Base-by-base conservation (phyloP, 805 yeast species). In the Ogataea glucozyma region DNA sequence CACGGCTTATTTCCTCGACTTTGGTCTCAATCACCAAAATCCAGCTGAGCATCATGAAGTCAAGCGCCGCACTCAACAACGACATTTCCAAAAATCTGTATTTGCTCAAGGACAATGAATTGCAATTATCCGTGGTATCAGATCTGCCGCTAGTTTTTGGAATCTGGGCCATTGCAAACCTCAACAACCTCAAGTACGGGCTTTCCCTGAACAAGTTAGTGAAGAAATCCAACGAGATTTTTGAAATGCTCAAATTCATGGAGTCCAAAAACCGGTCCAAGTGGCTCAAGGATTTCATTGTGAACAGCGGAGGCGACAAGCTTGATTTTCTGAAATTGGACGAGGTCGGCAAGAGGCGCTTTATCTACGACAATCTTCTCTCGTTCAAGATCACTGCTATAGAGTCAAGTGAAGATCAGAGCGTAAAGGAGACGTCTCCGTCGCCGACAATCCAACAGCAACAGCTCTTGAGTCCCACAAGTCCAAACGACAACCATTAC, bases 71-170 rank as follows among this genome's bases (percentile, higher is more conserved):
- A 2, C 39, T 73, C 10, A 47, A 61, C 4, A 58, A 53, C 17
- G 70, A 67, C 5, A 54, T 70, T 29, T 51, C 62, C 8, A 56
- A 51, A 12, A 58, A 58, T 31, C 47, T 72, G 16, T 50, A 58
- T 11, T 26, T 41, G 1, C 44, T 70, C n/a, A 69, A 62, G 44
- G 57, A 54, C 4, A 38, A 46, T 19, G 71, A 69, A 43, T 43
- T 64, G 8, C 58, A 53, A 18, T 42, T 65, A 11, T 61, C 65
- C 10, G 48, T 58, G 10, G 78, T 83, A 1, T 70, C 78, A 11
- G 93, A 86, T 57, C 57, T 86, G 20, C 95, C 95, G 0, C 57
- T 85, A 10, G 62, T 85, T 1, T 83, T 85, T 58, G 93, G 93
- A 1, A 66, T 83, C n/a, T 74, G 79, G 60, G 48, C 83, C 3